Evolutionary conservation across 139 green algal species (phyloP).

Genomic region (Tetratostichococcus sp.): DNA sequence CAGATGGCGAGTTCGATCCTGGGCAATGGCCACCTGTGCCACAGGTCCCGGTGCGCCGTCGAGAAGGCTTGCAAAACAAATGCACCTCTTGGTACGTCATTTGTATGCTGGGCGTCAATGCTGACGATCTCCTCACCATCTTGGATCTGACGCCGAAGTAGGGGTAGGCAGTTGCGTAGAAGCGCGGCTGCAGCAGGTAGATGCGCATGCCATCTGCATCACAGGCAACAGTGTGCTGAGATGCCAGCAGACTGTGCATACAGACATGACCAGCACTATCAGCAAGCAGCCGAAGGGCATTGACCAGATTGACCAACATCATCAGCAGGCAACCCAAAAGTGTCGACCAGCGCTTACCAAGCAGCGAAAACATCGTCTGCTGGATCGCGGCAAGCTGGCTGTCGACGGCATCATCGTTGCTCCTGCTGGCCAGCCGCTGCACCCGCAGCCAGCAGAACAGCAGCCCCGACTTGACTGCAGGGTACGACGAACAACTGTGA

Average conservation of each 20-base stretch:
- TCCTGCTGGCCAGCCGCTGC: neutral
- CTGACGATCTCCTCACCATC: conserved; percentile 28
- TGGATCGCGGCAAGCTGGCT: neutral
- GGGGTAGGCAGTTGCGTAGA: conserved; percentile 49
- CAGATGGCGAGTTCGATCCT: conserved; percentile 16
- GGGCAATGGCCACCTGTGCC: conserved; percentile 20
- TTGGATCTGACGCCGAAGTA: conserved; percentile 31
- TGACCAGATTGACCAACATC: too few species aligned
- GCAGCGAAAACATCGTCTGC: neutral
- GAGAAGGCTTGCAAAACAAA: neutral
- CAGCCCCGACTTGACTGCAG: conserved; percentile 41
- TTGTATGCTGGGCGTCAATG: too few species aligned
- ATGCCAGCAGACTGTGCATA: too few species aligned
- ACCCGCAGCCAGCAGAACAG: conserved; percentile 3
- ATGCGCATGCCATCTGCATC: conserved; percentile 37
- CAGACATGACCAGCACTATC: too few species aligned
- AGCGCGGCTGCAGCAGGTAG: conserved; percentile 46
- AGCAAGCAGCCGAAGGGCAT: too few species aligned
- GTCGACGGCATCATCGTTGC: neutral
- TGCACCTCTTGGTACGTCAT: too few species aligned
- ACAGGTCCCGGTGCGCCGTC: neutral
- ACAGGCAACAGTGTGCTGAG: too few species aligned
- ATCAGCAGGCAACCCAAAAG: too few species aligned
- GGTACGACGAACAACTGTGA: neutral
- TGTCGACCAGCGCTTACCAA: neutral